phyloP scores from a whole-genome alignment of 129 eudicot genomes.

The Lactuca sativa region DNA sequence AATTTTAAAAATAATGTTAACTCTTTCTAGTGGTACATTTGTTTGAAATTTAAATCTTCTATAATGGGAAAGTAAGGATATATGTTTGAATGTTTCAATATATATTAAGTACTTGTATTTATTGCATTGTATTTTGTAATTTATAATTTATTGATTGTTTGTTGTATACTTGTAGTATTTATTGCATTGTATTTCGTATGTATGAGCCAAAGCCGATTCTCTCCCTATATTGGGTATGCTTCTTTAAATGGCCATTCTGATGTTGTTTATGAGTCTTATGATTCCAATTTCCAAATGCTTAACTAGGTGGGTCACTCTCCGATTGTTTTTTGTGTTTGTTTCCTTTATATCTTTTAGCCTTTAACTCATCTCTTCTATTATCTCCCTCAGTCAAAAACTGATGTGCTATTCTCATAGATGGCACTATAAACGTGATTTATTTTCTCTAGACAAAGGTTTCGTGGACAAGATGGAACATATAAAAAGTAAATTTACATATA shows the following conservation, averaged over 20 bases:
- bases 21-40: no score
- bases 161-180: conserved; percentile 39
- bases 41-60: no score
- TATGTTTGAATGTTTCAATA: no score
- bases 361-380: conserved; percentile 34
- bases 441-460: conserved; percentile 98
- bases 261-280: conserved; percentile 82
- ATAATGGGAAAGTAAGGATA: no score
- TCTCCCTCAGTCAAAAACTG: conserved; percentile 38
- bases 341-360: neutral
- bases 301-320: conserved; percentile 48
- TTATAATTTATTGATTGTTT: no score
- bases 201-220: no score
- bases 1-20: no score
- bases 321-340: neutral
- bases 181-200: no score
- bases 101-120: no score
- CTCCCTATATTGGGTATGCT: no score
- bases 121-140: no score
- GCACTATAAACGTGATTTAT: conserved; percentile 88
- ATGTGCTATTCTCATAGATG: conserved; percentile 61
- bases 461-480: conserved; percentile 96
- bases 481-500: conserved; percentile 46
- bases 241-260: conserved; percentile 75
- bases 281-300: conserved; percentile 55